Percentiles rank a stretch among this genome's conserved stretches.
Conservation (phyloP, 2,329 filamentous ascomycete genomes). For the Tolypocladium sp. region DNA sequence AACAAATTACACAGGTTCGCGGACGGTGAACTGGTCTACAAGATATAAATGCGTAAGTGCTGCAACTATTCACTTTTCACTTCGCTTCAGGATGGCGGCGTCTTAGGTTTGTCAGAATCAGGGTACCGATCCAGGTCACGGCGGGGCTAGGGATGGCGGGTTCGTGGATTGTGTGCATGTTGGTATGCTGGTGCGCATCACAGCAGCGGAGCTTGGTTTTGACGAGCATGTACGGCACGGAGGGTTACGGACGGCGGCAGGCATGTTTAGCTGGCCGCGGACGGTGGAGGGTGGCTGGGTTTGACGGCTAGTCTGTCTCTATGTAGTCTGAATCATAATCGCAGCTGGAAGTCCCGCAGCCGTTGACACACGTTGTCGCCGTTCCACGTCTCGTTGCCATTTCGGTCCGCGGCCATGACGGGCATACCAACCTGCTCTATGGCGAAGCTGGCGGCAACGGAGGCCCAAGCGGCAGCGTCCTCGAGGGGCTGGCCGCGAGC, state of each 20-base stretch:
- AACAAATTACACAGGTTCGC: slow-evolving; percentile 35
- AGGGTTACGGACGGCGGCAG: not conserved
- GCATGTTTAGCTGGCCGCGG: not conserved
- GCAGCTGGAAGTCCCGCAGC: slow-evolving; percentile 38
- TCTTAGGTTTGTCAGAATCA: not conserved
- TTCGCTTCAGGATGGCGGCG: not conserved
- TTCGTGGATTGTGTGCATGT: not conserved
- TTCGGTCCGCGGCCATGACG: slow-evolving; percentile 32
- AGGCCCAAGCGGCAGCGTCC: slow-evolving; percentile 69
- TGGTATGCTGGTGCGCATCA: not conserved
- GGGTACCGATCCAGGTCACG: not conserved
- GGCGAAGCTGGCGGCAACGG: slow-evolving; percentile 79
- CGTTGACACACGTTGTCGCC: slow-evolving; percentile 43
- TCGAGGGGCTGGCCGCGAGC: slow-evolving; percentile 51
- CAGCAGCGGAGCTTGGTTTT: not conserved
- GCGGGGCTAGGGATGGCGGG: not conserved
- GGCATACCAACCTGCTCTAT: slow-evolving; percentile 93
- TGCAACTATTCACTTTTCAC: not conserved
- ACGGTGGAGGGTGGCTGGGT: not conserved
- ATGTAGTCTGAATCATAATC: slow-evolving; percentile 18
- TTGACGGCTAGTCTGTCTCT: not conserved
- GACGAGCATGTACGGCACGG: not conserved
- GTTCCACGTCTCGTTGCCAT: slow-evolving; percentile 53
- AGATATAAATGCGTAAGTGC: slow-evolving; percentile 41
- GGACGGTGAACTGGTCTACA: slow-evolving; percentile 59